These are phyloP conservation scores for Echeveria elegans DNA, from an alignment of 164 flowering plant species.

Conservation along the genomic window DNA sequence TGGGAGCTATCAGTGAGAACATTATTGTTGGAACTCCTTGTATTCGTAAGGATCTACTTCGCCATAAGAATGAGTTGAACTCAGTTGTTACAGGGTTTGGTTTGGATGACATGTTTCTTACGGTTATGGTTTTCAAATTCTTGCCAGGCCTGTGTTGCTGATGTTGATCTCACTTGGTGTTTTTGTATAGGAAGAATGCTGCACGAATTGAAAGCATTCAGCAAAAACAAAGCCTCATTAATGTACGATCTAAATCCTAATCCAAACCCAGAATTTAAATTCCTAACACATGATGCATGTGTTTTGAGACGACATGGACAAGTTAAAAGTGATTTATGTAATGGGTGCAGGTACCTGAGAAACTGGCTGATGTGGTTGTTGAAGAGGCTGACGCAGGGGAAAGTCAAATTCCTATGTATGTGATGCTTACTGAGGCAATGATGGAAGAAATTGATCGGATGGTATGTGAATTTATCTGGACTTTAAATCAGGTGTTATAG, in stretches of 20 bases:
- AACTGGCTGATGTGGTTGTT: constrained; percentile 9
- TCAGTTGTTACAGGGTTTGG: not conserved
- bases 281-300: not conserved
- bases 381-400: constrained; percentile 13
- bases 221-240: not conserved
- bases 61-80: not conserved
- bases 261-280: not conserved
- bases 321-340: too few species aligned
- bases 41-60: not conserved
- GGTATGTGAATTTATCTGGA: constrained; percentile 7
- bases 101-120: not conserved
- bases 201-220: not conserved
- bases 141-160: not conserved
- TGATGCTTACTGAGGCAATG: too few species aligned
- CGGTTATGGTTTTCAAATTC: not conserved
- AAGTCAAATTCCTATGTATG: constrained; percentile 17
- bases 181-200: not conserved
- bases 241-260: not conserved
- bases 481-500: not conserved
- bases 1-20: constrained; percentile 13
- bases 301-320: too few species aligned
- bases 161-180: not conserved
- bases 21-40: constrained; percentile 2
- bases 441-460: constrained; percentile 18
- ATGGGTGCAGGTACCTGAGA: too few species aligned